These are phyloP conservation scores for Apiospora aurea DNA, from an alignment of 2,329 filamentous ascomycete genomes.

Conservation along the genomic window DNA sequence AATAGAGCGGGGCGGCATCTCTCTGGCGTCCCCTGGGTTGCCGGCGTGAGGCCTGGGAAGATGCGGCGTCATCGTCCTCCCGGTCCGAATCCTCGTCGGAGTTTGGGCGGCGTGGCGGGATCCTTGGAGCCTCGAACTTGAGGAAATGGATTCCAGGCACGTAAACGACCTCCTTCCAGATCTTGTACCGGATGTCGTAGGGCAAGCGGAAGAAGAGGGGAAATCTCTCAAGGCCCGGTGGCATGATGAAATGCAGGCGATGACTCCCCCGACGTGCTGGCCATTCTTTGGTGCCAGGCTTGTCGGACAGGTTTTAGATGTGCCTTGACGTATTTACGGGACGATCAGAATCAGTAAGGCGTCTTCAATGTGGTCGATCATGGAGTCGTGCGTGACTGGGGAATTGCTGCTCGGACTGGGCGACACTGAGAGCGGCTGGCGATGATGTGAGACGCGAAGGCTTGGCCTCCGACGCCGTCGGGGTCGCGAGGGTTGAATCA, in stretches of 20 bases:
- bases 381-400: neutral
- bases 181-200: conserved; percentile 39
- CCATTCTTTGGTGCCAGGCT: neutral
- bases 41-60: neutral
- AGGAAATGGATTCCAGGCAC: conserved; percentile 43
- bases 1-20: neutral
- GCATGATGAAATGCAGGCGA: conserved; percentile 34
- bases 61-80: neutral
- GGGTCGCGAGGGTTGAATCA: neutral
- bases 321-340: neutral
- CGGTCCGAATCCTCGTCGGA: conserved; percentile 6
- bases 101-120: conserved; percentile 26
- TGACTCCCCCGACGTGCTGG: neutral
- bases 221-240: conserved; percentile 35
- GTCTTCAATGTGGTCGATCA: neutral
- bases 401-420: neutral
- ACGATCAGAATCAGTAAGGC: neutral
- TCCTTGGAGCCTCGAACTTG: conserved; percentile 32
- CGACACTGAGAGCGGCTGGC: neutral
- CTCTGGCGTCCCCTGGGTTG: neutral
- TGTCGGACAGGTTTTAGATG: neutral
- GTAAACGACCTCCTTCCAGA: conserved; percentile 39
- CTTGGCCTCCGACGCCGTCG: neutral
- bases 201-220: conserved; percentile 36
- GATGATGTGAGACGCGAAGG: neutral